Evolutionary conservation across 192 early-diverging fungal genomes (phyloP), one percentile per base, ranked within the genome.

Genomic region (Haplosporangium gracile): DNA sequence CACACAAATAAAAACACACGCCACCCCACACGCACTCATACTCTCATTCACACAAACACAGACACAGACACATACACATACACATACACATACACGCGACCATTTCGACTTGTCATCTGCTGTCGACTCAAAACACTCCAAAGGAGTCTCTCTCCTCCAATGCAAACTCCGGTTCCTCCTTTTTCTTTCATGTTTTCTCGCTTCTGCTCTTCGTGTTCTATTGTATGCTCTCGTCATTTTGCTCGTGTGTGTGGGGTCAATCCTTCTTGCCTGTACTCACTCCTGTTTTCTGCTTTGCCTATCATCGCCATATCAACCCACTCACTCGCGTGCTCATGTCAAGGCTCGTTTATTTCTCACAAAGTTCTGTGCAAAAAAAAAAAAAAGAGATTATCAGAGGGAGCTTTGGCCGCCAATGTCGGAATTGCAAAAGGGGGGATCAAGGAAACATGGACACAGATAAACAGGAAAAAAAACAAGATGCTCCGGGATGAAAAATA

Each of bases 361-460:
- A 15, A 0, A 29, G 4, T 32, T 55, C n/a, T 73, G 32, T 51
- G 53, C 72, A 74, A 74, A 74, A 26, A 55, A 45, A 65, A 26
- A 40, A 65, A 76, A 29, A 76, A 29, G 39, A 76, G 40, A 76
- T 65, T 32, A 65, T 65, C 60, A 39, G 34, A 32, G 34, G 34
- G 38, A 71, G 70, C 70, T 71, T 71, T 38, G 34, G 34, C 70
- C 38, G 70, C 70, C n/a, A n/a, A n/a, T n/a, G n/a, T n/a, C n/a
- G n/a, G n/a, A n/a, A n/a, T n/a, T n/a, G n/a, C n/a, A n/a, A n/a
- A n/a, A n/a, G n/a, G 5, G 40, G 36, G 34, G 36, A 40, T 40
- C 38, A 40, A 20, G 5, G 22, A 11, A 7, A 71, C 49, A 51
- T 51, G 60, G 11, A 65, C 60, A 65, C 8, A 32, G 29, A 65